Evolutionary conservation across 345 rosid species (phyloP).

Genomic region (Acer campestre): DNA sequence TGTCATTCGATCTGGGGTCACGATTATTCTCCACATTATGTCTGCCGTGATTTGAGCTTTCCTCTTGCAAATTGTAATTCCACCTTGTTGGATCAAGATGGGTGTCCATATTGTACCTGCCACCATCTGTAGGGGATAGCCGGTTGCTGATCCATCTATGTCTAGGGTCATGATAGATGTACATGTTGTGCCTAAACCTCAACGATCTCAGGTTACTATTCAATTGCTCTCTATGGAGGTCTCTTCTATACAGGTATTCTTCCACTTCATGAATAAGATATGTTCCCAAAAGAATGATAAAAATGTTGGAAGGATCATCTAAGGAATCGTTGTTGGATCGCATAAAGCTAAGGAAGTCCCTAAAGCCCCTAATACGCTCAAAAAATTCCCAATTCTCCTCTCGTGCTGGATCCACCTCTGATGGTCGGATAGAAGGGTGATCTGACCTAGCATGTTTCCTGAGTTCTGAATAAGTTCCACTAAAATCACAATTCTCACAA

Average conservation of each 20-base stretch:
- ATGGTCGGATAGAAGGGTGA: slow-evolving; percentile 47
- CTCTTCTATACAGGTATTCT: not conserved
- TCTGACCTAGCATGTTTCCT: slow-evolving; percentile 60
- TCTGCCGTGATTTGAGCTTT: slow-evolving; percentile 12
- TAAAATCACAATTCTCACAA: slow-evolving; percentile 45
- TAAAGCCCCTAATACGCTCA: slow-evolving; percentile 42
- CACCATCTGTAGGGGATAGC: too few species aligned
- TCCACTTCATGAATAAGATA: slow-evolving; percentile 5
- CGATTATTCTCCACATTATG: not conserved
- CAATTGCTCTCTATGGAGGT: not conserved
- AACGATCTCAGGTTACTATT: slow-evolving; percentile 6
- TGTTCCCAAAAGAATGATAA: slow-evolving; percentile 2
- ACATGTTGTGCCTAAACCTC: slow-evolving; percentile 22
- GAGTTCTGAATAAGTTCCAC: slow-evolving; percentile 54
- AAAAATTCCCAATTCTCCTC: slow-evolving; percentile 47
- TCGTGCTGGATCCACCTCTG: slow-evolving; percentile 46
- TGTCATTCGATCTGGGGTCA: not conserved
- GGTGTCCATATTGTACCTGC: not conserved
- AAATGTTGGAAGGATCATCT: not conserved
- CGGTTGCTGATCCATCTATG: not conserved
- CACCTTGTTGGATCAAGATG: slow-evolving; percentile 1
- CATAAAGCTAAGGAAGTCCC: slow-evolving; percentile 36
- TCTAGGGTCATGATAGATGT: not conserved
- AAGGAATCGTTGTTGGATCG: not conserved
- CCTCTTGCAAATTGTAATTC: not conserved